Percentiles rank a stretch among this genome's conserved stretches.
Conservation (phyloP, 371 early-diverging fungal species). For the Lichtheimia hyalospora region DNA sequence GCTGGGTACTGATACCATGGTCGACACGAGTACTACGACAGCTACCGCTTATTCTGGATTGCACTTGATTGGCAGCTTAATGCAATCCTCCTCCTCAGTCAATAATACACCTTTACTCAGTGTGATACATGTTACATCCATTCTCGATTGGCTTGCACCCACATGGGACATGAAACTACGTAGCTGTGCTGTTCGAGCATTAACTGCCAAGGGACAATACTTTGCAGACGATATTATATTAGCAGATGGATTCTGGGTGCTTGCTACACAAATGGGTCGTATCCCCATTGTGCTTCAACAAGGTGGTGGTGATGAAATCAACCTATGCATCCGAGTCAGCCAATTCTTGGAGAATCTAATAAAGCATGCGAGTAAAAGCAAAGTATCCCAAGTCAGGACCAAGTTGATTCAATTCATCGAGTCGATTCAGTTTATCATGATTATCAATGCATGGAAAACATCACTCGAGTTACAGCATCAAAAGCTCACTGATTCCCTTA, state of each 20-base stretch:
- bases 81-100: conserved; percentile 1
- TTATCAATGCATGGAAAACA: conserved; percentile 2
- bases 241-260: conserved; percentile 7
- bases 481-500: conserved; percentile 13
- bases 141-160: neutral
- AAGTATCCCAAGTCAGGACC: neutral
- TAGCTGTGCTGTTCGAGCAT: conserved; percentile 4
- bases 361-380: neutral
- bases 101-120: neutral
- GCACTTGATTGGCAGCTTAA: conserved; percentile 5
- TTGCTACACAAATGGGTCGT: neutral
- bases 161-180: neutral
- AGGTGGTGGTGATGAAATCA: neutral
- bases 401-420: conserved; percentile 2
- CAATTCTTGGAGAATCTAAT: conserved; percentile 10
- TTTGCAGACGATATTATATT: conserved; percentile 10
- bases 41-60: neutral
- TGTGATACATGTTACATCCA: neutral
- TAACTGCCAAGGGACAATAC: conserved; percentile 7
- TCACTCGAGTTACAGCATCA: neutral
- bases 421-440: neutral
- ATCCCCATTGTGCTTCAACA: neutral
- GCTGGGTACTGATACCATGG: neutral
- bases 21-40: too few relatives aligned
- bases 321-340: conserved; percentile 2